These are phyloP conservation scores for Pseudopithomyces maydicus DNA, from an alignment of 2,329 filamentous ascomycete genomes.

Conservation along the genomic window DNA sequence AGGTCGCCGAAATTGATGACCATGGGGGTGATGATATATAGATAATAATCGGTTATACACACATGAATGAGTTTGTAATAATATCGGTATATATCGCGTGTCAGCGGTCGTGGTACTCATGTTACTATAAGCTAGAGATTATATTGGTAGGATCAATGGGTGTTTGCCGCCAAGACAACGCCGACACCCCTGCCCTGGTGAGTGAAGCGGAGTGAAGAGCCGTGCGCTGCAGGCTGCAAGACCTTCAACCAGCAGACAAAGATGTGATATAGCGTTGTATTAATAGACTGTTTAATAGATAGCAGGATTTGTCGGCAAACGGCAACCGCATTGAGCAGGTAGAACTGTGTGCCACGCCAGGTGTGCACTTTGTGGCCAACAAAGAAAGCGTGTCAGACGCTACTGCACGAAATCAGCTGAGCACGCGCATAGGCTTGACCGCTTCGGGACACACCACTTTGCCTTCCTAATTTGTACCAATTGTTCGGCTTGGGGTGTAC, in stretches of 20 bases:
- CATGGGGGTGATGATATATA: constrained; percentile 50
- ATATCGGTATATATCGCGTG: not conserved
- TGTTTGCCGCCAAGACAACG: not conserved
- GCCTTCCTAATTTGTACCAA: too few relatives aligned
- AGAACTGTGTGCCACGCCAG: not conserved
- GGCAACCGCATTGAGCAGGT: not conserved
- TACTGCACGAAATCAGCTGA: constrained; percentile 36
- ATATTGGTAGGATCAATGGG: not conserved
- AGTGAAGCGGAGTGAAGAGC: not conserved
- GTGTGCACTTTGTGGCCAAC: not conserved
- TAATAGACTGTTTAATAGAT: not conserved
- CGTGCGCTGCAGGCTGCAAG: not conserved
- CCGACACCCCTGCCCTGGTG: not conserved
- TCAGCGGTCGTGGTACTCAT: not conserved
- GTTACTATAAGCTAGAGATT: not conserved
- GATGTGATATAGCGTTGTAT: not conserved
- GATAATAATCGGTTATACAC: not conserved
- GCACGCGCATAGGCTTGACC: constrained; percentile 13
- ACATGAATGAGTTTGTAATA: not conserved
- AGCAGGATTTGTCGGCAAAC: not conserved
- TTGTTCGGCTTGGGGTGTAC: too few relatives aligned
- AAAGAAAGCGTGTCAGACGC: constrained; percentile 23
- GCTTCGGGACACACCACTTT: not conserved
- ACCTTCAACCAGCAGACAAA: not conserved
- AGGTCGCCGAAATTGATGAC: constrained; percentile 71